phyloP scores from a whole-genome alignment of 768 basidiomycete genomes.

The Termitomyces sp. region DNA sequence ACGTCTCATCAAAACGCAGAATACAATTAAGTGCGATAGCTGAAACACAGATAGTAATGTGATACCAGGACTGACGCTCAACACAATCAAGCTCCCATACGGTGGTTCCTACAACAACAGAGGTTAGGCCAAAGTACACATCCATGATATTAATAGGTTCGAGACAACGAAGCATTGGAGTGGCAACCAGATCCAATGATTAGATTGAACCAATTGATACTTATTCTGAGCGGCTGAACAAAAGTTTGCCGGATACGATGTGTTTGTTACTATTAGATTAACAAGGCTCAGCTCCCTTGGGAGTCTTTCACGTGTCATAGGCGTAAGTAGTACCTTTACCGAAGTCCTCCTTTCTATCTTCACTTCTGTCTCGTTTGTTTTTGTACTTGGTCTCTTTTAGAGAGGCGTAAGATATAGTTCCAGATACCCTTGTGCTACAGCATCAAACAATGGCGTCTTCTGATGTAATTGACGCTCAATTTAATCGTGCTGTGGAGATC shows the following conservation, averaged over 20 bases:
- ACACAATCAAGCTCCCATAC: neutral
- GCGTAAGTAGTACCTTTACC: neutral
- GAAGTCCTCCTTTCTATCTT: neutral
- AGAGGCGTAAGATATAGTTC: neutral
- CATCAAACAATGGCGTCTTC: conserved; percentile 48
- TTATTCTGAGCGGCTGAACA: too few species aligned
- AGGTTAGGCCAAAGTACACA: too few species aligned
- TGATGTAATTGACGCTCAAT: conserved; percentile 74
- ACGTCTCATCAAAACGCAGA: neutral
- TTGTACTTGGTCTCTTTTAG: neutral
- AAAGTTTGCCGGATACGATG: neutral
- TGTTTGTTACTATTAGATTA: neutral
- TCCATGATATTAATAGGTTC: too few species aligned
- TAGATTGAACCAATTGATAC: too few species aligned
- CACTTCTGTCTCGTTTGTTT: neutral
- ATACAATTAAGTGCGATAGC: neutral
- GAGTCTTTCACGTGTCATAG: conserved; percentile 5
- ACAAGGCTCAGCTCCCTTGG: neutral
- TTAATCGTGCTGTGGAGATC: conserved; percentile 91
- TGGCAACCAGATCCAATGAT: too few species aligned
- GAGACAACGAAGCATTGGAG: too few species aligned
- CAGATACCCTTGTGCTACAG: neutral
- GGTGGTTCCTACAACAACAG: too few species aligned
- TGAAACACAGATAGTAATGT: neutral
- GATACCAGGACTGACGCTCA: neutral